phyloP scores from a whole-genome alignment of 2,329 filamentous ascomycete genomes.

The Hypoxylon sp. region DNA sequence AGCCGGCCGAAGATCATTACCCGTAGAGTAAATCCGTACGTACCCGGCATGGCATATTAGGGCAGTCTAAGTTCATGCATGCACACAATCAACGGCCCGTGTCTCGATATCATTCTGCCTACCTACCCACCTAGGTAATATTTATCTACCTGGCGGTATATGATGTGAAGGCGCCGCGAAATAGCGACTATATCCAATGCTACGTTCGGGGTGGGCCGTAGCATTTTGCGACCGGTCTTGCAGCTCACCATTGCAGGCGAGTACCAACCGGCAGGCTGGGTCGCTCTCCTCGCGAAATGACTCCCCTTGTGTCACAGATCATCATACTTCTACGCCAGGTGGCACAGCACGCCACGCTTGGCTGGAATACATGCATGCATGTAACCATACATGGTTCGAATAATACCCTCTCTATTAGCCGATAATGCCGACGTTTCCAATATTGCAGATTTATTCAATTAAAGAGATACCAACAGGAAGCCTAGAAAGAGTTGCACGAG shows the following conservation, averaged over 20 bases:
- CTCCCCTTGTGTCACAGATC: neutral
- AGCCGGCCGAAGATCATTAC: too few relatives aligned
- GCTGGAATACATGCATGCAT: neutral
- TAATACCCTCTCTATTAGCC: neutral
- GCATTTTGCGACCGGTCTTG: neutral
- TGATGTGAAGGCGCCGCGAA: too few relatives aligned
- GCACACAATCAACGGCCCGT: too few relatives aligned
- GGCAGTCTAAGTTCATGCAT: too few relatives aligned
- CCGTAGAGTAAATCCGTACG: too few relatives aligned
- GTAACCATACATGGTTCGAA: neutral
- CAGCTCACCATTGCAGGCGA: neutral
- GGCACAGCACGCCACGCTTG: neutral
- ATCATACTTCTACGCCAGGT: neutral
- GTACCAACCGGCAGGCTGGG: neutral
- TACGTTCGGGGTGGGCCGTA: neutral
- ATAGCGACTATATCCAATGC: neutral
- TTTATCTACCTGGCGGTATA: too few relatives aligned
- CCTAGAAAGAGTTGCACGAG: neutral
- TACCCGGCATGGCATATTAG: too few relatives aligned
- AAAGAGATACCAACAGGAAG: neutral
- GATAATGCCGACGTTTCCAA: neutral
- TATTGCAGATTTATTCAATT: neutral
- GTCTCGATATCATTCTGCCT: too few relatives aligned
- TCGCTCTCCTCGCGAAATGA: neutral
- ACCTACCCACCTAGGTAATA: too few relatives aligned